Evolutionary conservation across 2,329 filamentous ascomycete species (phyloP), one percentile per base, ranked within the genome.

Genomic region (Cordyceps militaris): DNA sequence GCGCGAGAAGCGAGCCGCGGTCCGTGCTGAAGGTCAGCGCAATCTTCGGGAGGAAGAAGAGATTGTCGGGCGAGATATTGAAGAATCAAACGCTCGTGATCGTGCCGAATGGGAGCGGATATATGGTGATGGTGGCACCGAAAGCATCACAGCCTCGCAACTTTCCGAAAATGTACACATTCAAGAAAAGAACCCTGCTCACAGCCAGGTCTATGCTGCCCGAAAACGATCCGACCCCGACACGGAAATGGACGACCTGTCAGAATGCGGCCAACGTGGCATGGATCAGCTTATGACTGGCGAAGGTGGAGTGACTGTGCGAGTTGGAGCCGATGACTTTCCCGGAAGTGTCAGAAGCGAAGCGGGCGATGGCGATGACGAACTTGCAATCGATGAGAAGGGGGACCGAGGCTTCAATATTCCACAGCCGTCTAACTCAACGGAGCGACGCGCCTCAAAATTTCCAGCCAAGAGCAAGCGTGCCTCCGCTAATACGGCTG

Each of bases 41-140:
- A 78, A 81, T 57, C 71, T 84, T 58, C 79, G 86, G 54, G 76
- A 75, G 51, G 82, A 87, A 61, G 89, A 96, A 67, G 83, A 85
- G 57, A 83, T 84, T 42, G 78, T 87, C 3, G 91, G 89, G 3
- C 80, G 84, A 55, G 79, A 83, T 56, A 73, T 91, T 13, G 84
- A 89, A 66, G 76, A 81, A 58, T 72, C 75, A n/a, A 85, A 81
- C 55, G 77, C 79, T 11, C 77, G 78, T 6, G 87, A 90, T 60
- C 79, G 82, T 46, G 74, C 74, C 7, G 75, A 84, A 60, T 97
- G 92, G 92, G 92, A 97, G 68, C 81, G 81, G 6, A 76, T 81
- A 2, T 94, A 96, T 63, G 89, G 88, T 0, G 78, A 87, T 61
- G 82, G 81, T 57, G 71, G 75, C 24, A 61, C 60, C 6, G 61